Conservation (phyloP, 768 basidiomycete genomes). For the Termitomyces sp. region DNA sequence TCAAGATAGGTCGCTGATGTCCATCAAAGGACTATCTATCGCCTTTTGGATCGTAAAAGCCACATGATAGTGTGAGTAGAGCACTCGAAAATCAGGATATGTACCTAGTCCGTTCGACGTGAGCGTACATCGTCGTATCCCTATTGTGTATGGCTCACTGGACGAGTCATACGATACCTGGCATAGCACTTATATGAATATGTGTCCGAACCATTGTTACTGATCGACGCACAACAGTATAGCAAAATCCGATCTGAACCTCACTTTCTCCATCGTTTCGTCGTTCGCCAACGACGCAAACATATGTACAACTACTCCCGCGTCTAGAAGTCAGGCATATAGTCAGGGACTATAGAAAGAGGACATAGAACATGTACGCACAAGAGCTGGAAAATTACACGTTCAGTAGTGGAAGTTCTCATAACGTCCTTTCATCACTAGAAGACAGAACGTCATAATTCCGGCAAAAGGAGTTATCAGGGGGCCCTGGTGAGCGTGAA, state of each 20-base stretch:
- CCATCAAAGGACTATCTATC: not conserved
- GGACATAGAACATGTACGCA: conserved; percentile 16
- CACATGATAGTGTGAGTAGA: no score
- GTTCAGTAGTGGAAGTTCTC: conserved; percentile 26
- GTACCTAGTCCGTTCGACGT: not conserved
- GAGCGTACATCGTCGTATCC: no score
- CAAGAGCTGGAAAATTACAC: conserved; percentile 33
- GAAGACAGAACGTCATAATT: no score
- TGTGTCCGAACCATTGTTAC: no score
- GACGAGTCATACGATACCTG: no score
- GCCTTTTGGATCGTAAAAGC: no score
- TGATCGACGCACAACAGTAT: no score
- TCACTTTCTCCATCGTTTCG: conserved; percentile 46
- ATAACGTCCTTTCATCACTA: no score
- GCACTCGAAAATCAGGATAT: not conserved
- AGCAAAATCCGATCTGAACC: conserved; percentile 42
- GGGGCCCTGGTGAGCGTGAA: no score
- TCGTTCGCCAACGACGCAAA: conserved; percentile 36
- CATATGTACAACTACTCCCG: conserved; percentile 37
- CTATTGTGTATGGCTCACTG: no score
- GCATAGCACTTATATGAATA: no score
- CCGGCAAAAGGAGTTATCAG: no score
- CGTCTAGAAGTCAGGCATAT: conserved; percentile 16
- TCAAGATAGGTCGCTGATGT: not conserved
- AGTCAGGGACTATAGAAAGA: not conserved